A percentile compares a stretch with the other conserved stretches of the same genome.
phyloP scores from a whole-genome alignment of 108 stramenopile species.

The Fistulifera pelliculosa region DNA sequence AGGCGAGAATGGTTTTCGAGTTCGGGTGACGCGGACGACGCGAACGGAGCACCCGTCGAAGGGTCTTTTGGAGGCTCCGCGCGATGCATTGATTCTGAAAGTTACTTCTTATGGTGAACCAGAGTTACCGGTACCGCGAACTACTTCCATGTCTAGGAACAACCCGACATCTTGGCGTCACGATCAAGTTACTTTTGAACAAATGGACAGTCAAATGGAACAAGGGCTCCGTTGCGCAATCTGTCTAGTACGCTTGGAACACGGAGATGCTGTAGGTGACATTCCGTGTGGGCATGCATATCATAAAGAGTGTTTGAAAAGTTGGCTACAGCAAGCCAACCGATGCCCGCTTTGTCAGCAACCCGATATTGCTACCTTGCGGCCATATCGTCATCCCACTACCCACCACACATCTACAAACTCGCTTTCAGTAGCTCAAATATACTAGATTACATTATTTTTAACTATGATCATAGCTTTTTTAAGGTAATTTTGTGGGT shows the following conservation, averaged over 20 bases:
- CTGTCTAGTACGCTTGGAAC: neutral
- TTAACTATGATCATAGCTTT: no score
- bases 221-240: slow-evolving; percentile 1
- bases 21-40: no score
- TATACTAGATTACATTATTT: no score
- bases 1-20: no score
- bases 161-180: neutral
- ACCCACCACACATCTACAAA: no score
- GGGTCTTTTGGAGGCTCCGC: neutral
- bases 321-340: slow-evolving; percentile 1
- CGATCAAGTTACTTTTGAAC: neutral
- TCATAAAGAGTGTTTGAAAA: slow-evolving; percentile 5
- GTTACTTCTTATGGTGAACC: neutral
- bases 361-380: neutral
- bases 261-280: neutral
- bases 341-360: slow-evolving; percentile 6
- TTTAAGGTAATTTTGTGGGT: no score
- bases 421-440: no score
- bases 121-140: neutral
- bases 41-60: neutral
- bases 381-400: no score
- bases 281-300: slow-evolving; percentile 6
- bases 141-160: neutral
- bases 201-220: neutral
- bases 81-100: neutral